Percentiles rank a stretch among this genome's conserved stretches.
phyloP scores from a whole-genome alignment of 129 eudicot genomes.

The Tagetes patula region DNA sequence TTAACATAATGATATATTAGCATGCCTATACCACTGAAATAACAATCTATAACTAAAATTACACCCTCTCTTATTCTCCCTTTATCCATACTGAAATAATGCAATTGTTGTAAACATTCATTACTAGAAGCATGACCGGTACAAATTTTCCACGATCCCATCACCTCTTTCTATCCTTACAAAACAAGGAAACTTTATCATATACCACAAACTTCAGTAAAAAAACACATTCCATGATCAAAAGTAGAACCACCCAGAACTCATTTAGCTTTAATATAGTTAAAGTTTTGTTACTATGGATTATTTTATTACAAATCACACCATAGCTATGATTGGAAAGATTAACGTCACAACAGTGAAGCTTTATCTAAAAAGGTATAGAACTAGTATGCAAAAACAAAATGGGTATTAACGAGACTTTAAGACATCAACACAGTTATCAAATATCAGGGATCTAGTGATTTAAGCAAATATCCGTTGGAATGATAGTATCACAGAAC shows the following conservation, averaged over 20 bases:
- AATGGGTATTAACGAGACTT: not conserved
- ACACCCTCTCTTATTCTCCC: not conserved
- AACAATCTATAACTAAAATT: conserved; percentile 7
- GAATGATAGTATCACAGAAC: not conserved
- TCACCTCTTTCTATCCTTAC: not conserved
- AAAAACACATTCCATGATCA: not conserved
- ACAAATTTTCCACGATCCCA: not conserved
- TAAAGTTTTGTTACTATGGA: too few species aligned
- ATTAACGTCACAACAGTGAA: conserved; percentile 2
- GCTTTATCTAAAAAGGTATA: conserved; percentile 15
- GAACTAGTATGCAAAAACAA: conserved; percentile 3
- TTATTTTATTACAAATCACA: not conserved
- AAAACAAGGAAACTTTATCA: not conserved
- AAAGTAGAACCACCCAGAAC: not conserved
- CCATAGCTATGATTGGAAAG: conserved; percentile 9
- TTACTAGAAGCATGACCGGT: not conserved
- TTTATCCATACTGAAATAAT: not conserved
- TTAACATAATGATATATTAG: not conserved
- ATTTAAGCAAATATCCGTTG: conserved; percentile 3
- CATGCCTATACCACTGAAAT: not conserved
- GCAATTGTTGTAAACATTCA: conserved; percentile 5
- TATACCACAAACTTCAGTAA: too few species aligned
- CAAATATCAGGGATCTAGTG: not conserved
- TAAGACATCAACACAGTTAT: not conserved
- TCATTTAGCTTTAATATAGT: too few species aligned